phyloP scores from a whole-genome alignment of 2,329 filamentous ascomycete species.

The Incumbomyces delicatus region DNA sequence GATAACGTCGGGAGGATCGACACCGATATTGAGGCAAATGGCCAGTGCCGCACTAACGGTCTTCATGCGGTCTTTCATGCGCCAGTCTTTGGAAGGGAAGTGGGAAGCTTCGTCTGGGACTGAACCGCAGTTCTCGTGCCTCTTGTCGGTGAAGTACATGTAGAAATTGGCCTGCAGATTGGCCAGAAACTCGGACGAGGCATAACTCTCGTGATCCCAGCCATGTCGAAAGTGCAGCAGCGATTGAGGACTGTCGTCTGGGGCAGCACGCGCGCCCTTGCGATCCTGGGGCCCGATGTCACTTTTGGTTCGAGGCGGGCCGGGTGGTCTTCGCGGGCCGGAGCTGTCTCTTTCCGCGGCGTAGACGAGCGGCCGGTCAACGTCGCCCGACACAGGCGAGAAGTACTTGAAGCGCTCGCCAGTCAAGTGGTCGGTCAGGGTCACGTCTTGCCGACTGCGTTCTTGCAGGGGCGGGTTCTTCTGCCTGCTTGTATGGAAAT shows the following conservation, averaged over 20 bases:
- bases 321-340: not conserved
- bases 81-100: constrained; percentile 75
- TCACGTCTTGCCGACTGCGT: not conserved
- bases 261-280: constrained; percentile 25
- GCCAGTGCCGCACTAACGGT: constrained; percentile 92
- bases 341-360: not conserved
- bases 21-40: constrained; percentile 92
- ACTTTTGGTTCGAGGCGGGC: constrained; percentile 41
- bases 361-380: constrained; percentile 1
- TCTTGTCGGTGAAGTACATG: constrained; percentile 99
- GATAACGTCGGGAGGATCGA: constrained; percentile 92
- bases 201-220: constrained; percentile 76
- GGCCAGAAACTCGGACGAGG: constrained; percentile 79
- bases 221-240: constrained; percentile 58
- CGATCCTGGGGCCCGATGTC: constrained; percentile 42
- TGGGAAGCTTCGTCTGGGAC: constrained; percentile 50
- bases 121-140: constrained; percentile 87
- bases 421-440: not conserved
- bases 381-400: not conserved
- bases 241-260: constrained; percentile 41
- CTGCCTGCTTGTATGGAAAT: not conserved
- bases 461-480: not conserved
- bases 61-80: constrained; percentile 92
- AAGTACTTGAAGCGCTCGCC: not conserved
- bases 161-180: constrained; percentile 90